Evolutionary conservation across 768 basidiomycete species (phyloP).

Genomic region (Rhizopogon sp.): DNA sequence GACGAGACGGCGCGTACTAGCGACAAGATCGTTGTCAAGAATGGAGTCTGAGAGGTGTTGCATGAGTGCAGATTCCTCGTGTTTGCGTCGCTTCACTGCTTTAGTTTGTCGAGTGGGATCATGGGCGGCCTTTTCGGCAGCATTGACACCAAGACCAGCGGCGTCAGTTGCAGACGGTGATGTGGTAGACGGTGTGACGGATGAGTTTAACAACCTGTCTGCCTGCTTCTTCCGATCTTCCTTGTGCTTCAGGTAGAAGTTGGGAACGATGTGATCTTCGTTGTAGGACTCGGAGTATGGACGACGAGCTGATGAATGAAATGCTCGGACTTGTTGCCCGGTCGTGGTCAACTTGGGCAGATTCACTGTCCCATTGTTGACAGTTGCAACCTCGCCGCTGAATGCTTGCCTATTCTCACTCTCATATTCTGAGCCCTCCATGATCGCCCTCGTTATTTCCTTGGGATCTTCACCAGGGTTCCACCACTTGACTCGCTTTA

Average conservation of each 20-base stretch:
- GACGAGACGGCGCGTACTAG: conserved; percentile 22
- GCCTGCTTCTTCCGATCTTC: conserved; percentile 5
- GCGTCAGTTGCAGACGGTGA: conserved; percentile 6
- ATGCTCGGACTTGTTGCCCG: conserved; percentile 14
- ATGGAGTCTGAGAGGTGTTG: conserved; percentile 15
- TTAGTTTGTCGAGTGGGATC: conserved; percentile 4
- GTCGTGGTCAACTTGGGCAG: background rate
- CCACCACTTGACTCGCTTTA: conserved; percentile 25
- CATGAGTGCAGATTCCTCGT: conserved; percentile 18
- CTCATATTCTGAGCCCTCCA: background rate
- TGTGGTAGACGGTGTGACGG: conserved; percentile 1
- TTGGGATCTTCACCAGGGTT: conserved; percentile 15
- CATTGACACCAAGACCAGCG: background rate
- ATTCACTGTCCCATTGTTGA: background rate
- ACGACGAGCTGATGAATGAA: conserved; percentile 17
- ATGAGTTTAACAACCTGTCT: background rate
- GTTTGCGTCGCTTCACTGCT: background rate
- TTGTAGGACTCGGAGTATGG: conserved; percentile 20
- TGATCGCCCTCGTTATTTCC: conserved; percentile 11
- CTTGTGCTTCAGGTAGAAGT: conserved; percentile 25
- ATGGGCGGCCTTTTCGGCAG: background rate
- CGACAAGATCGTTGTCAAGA: conserved; percentile 18
- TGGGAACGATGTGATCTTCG: conserved; percentile 15
- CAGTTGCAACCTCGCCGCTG: background rate
- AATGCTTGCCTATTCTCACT: background rate